Conservation (phyloP, 1,139 yeast species). For the Taiozyma sp. region DNA sequence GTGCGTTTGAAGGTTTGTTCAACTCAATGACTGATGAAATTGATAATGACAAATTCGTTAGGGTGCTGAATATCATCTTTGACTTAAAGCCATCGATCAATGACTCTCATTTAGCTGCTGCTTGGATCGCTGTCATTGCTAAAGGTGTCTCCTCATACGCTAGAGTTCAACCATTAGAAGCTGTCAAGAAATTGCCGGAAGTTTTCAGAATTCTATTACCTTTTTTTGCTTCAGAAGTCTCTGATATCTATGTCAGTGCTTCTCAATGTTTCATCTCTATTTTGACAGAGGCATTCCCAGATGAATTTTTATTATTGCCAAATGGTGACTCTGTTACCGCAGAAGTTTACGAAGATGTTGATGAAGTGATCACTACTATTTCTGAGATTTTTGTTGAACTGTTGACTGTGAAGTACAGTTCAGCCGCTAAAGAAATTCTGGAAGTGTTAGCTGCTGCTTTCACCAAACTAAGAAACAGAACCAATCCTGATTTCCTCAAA, state of each 20-base stretch:
- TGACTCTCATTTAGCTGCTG: slow-evolving; percentile 83
- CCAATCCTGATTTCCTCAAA: slow-evolving; percentile 67
- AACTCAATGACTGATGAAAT: slow-evolving; percentile 65
- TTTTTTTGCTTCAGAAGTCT: slow-evolving; percentile 63
- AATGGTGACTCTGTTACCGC: slow-evolving; percentile 35
- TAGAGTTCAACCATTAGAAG: slow-evolving; percentile 49
- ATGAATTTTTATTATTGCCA: slow-evolving; percentile 49
- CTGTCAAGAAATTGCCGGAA: slow-evolving; percentile 52
- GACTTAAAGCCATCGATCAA: slow-evolving; percentile 77
- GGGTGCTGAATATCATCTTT: slow-evolving; percentile 66
- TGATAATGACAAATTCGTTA: slow-evolving; percentile 56
- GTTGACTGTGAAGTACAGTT: slow-evolving; percentile 70
- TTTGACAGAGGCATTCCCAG: slow-evolving; percentile 61
- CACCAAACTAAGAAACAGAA: slow-evolving; percentile 58
- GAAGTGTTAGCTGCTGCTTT: slow-evolving; percentile 65
- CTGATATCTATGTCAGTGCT: slow-evolving; percentile 70
- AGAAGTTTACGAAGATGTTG: slow-evolving; percentile 51
- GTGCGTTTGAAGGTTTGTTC: slow-evolving; percentile 83
- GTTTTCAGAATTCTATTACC: slow-evolving; percentile 53
- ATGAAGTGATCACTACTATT: slow-evolving; percentile 52
- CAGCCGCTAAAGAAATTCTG: slow-evolving; percentile 71
- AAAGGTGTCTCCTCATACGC: slow-evolving; percentile 76
- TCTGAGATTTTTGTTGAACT: slow-evolving; percentile 52
- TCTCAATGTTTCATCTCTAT: slow-evolving; percentile 85
- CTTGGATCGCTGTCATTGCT: slow-evolving; percentile 94